These are phyloP conservation scores for Triticum urartu DNA, from an alignment of 176 grass and related monocot genomes.

Conservation along the genomic window DNA sequence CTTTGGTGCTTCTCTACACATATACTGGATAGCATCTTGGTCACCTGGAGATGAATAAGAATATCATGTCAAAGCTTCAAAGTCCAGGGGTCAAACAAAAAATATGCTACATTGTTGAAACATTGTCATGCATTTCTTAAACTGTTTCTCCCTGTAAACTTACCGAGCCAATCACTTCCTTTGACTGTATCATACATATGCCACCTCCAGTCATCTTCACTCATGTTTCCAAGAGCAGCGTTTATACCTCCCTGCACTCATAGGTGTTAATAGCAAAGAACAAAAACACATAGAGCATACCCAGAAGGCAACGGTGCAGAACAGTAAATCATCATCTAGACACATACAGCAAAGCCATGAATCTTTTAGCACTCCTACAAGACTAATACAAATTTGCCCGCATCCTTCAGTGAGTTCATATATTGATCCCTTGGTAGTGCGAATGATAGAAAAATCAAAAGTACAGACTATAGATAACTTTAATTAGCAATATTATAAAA, in stretches of 20 bases:
- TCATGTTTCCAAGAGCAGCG: constrained; percentile 96
- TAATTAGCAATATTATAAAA: background rate
- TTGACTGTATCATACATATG: constrained; percentile 99
- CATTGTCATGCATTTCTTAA: constrained; percentile 5
- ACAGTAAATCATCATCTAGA: constrained; percentile 8
- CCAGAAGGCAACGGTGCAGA: constrained; percentile 39
- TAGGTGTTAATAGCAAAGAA: background rate
- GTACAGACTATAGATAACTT: background rate
- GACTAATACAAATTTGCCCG: background rate
- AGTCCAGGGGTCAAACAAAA: background rate
- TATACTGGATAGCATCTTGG: constrained; percentile 97
- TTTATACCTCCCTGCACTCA: constrained; percentile 83
- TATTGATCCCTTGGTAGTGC: constrained; percentile 42
- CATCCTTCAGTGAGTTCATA: constrained; percentile 37
- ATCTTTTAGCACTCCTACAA: background rate
- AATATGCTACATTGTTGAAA: background rate
- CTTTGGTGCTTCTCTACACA: constrained; percentile 99
- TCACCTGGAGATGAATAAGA: constrained; percentile 60
- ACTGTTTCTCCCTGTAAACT: background rate
- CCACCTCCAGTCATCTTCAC: constrained; percentile 99
- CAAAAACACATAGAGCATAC: background rate
- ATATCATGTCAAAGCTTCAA: background rate
- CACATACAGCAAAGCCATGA: constrained; percentile 32
- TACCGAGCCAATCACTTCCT: constrained; percentile 96
- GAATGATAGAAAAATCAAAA: background rate